Base-by-base conservation (phyloP, 2,329 filamentous ascomycete genomes). In the Pyrenochaeta sp. region DNA sequence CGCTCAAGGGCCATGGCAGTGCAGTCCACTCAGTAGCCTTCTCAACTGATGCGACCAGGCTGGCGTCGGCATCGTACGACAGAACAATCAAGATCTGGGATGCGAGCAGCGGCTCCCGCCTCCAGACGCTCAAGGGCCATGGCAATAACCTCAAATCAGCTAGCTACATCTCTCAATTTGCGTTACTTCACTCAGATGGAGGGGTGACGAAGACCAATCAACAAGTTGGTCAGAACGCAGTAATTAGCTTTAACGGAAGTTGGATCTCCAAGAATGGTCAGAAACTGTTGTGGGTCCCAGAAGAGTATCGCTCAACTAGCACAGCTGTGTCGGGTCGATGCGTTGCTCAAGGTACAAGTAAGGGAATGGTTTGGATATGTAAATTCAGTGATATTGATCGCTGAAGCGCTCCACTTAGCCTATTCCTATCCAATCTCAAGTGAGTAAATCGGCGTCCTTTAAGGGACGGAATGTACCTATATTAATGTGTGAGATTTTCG, bases 241-340 rank as follows among this genome's bases (percentile, higher is more conserved):
- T 31, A 18, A 11, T 61, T 3, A 52, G 49, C 36, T 32, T 36
- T 43, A 43, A 49, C 32, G 24, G 37, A 3, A 45, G 22, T 46
- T 63, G 51, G 59, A 58, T 63, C 18, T 56, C 32, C 22, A 23
- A 45, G 37, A 36, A 43, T 24, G 42, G 37, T 14, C 27, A 56
- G 35, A 54, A 58, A 8, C 10, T 60, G 19, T 39, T 61, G 10
- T 59, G 52, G 48, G 21, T 61, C 35, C 57, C 57, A 10, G 47
- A 39, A 41, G 55, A 62, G 45, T 60, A 60, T 55, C 50, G 57
- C 9, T 43, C 52, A 15, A 46, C 35, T 14, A 44, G 39, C 21
- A 58, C 44, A 30, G 22, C 42, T 37, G 41, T 59, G 32, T 41
- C 35, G 14, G 44, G 53, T 28, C 46, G 39, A 6, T 48, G 6